phyloP scores from a whole-genome alignment of 163 green algal genomes.

The Chloromonas sp. region DNA sequence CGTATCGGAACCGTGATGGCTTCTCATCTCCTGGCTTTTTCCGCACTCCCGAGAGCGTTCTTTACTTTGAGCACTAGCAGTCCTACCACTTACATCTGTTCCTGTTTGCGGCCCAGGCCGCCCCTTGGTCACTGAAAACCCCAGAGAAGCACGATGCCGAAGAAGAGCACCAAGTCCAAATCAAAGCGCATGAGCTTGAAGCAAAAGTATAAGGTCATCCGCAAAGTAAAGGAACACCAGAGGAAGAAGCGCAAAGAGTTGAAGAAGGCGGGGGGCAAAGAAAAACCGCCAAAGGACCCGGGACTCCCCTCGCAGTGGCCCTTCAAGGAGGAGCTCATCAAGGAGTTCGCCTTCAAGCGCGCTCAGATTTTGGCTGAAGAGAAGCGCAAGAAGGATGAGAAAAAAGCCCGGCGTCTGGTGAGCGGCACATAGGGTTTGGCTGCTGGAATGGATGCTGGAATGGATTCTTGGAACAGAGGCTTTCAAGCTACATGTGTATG shows the following conservation, averaged over 20 bases:
- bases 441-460: not conserved
- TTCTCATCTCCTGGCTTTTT: no score
- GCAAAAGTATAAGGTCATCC: constrained; percentile 93
- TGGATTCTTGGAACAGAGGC: not conserved
- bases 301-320: constrained; percentile 91
- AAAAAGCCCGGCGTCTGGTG: constrained; percentile 42
- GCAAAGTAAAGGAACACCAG: constrained; percentile 90
- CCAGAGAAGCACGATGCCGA: constrained; percentile 58
- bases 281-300: constrained; percentile 78
- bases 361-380: constrained; percentile 58
- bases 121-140: no score
- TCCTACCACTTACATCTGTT: no score
- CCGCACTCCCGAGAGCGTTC: no score
- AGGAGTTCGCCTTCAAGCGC: constrained; percentile 81
- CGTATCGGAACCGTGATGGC: no score
- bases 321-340: constrained; percentile 93
- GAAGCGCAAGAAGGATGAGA: constrained; percentile 65
- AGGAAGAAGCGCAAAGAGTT: constrained; percentile 85
- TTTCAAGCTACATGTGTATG: not conserved
- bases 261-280: constrained; percentile 63
- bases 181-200: constrained; percentile 86
- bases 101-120: no score
- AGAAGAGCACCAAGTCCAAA: constrained; percentile 85
- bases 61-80: no score
- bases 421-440: not conserved